These are phyloP conservation scores for Coemansia interrupta DNA, from an alignment of 192 early-diverging fungal genomes.

Conservation along the genomic window DNA sequence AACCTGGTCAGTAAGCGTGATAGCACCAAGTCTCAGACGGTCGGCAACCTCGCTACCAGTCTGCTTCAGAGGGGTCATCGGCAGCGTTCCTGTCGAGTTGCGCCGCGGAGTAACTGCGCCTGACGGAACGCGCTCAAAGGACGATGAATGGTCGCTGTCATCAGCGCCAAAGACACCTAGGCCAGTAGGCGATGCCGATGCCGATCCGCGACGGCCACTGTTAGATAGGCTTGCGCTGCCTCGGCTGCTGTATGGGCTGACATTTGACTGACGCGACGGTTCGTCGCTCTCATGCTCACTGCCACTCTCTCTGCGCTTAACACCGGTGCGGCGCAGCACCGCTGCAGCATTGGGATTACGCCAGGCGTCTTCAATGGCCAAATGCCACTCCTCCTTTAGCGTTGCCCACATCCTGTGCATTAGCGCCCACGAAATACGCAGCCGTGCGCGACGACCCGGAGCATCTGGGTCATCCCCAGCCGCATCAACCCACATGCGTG, in stretches of 20 bases:
- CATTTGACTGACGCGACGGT: slow-evolving; percentile 13
- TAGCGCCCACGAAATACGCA: slow-evolving; percentile 49
- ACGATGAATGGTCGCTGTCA: slow-evolving; percentile 37
- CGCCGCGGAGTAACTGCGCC: slow-evolving; percentile 36
- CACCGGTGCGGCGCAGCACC: slow-evolving; percentile 44
- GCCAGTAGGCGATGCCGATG: slow-evolving; percentile 18
- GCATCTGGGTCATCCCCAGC: slow-evolving; percentile 28
- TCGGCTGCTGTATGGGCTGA: slow-evolving; percentile 17
- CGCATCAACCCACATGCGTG: slow-evolving; percentile 51
- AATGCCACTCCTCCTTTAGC: slow-evolving; percentile 47
- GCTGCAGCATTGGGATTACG: slow-evolving; percentile 51
- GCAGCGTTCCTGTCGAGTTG: slow-evolving; percentile 44
- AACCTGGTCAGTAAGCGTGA: slow-evolving; percentile 61
- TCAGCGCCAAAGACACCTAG: slow-evolving; percentile 31
- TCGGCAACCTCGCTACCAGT: slow-evolving; percentile 11
- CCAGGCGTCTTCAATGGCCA: slow-evolving; percentile 48
- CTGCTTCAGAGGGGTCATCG: slow-evolving; percentile 39
- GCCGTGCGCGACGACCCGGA: slow-evolving; percentile 37
- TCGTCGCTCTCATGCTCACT: slow-evolving; percentile 11
- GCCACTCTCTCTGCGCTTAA: slow-evolving; percentile 15
- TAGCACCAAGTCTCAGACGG: slow-evolving; percentile 48
- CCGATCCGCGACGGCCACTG: slow-evolving; percentile 23
- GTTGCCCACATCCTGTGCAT: slow-evolving; percentile 55
- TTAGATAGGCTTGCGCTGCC: slow-evolving; percentile 5
- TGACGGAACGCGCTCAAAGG: slow-evolving; percentile 32